Evolutionary conservation across 768 basidiomycete species (phyloP), one percentile per base, ranked within the genome.

Genomic region (Boletus subparvulus): DNA sequence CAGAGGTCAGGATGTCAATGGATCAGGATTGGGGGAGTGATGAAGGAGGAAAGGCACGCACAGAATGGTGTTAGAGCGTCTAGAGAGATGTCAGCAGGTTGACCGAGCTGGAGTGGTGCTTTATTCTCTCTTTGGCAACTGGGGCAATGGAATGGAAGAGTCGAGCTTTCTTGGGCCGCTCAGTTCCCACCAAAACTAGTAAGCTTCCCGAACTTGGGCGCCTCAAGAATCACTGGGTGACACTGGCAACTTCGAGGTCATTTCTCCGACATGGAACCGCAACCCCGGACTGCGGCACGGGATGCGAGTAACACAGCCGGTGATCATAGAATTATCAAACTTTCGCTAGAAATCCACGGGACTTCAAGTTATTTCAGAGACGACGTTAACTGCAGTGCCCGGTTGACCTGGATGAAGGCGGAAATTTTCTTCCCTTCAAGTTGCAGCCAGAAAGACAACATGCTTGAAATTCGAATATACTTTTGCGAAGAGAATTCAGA

Each of bases 121-220:
- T 71, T 71, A 72, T 71, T 60, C 70, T 71, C 68, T 58, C 59
- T 73, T 73, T 73, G 70, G 70, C 42, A 73, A 68, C 53, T 68
- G 57, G 62, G 71, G 56, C 65, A 61, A 60, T 46, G 63, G 67
- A 70, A 67, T 59, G 61, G 65, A 71, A 67, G 62, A 61, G 58
- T 57, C 48, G 48, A 55, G 59, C 61, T 60, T 68, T 69, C 64
- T 64, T 64, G 50, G 62, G 55, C 61, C 57, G 61, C 50, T 53
- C 46, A 55, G 50, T 71, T 73, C 70, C 70, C 70, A 71, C 70
- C 69, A 19, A 62, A 49, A 55, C 46, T 55, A 28, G 6, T 28
- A 24, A 53, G 33, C 54, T 58, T 61, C 52, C 54, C 59, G 56
- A 60, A 44, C 47, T 46, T 61, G 43, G 37, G 67, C 64, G 67